phyloP scores from a whole-genome alignment of 2,329 filamentous ascomycete genomes.

The Penicillium vulpinum region DNA sequence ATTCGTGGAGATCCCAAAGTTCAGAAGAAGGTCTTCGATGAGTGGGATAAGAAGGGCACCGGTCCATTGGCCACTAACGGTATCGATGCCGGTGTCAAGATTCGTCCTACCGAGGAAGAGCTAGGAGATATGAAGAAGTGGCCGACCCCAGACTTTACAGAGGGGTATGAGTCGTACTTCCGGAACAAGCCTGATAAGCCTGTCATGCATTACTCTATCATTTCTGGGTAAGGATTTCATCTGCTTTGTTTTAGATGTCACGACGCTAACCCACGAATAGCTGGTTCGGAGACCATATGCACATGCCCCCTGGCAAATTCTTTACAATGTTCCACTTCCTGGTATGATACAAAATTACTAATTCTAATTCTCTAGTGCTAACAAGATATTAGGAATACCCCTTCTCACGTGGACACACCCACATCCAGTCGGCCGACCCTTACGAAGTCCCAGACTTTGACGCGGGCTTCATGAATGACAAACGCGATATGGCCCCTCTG shows the following conservation, averaged over 20 bases:
- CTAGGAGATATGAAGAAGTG: conserved; percentile 68
- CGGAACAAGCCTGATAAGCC: conserved; percentile 83
- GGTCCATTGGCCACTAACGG: conserved; percentile 76
- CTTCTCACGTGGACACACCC: conserved; percentile 70
- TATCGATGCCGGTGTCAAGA: conserved; percentile 77
- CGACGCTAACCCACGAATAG: conserved; percentile 20
- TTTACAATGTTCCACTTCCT: conserved; percentile 84
- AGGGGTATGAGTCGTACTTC: conserved; percentile 79
- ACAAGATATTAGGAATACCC: conserved; percentile 59
- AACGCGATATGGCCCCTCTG: conserved; percentile 80
- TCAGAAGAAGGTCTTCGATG: conserved; percentile 71
- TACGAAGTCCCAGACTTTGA: conserved; percentile 78
- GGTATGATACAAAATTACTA: conserved; percentile 16
- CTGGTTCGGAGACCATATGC: conserved; percentile 52
- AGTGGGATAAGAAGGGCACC: conserved; percentile 78
- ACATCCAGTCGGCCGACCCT: conserved; percentile 69
- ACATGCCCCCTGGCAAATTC: conserved; percentile 73
- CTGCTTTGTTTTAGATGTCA: background rate
- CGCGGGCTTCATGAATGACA: conserved; percentile 81
- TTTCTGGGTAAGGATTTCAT: conserved; percentile 54
- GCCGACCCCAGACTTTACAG: conserved; percentile 68
- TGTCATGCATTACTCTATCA: conserved; percentile 81
- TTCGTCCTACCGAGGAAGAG: conserved; percentile 69
- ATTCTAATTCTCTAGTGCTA: background rate
- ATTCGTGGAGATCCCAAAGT: conserved; percentile 69